A percentile compares a stretch with the other conserved stretches of the same genome.
Conservation (phyloP, 192 early-diverging fungal species). For the Phycomyces nitens region DNA sequence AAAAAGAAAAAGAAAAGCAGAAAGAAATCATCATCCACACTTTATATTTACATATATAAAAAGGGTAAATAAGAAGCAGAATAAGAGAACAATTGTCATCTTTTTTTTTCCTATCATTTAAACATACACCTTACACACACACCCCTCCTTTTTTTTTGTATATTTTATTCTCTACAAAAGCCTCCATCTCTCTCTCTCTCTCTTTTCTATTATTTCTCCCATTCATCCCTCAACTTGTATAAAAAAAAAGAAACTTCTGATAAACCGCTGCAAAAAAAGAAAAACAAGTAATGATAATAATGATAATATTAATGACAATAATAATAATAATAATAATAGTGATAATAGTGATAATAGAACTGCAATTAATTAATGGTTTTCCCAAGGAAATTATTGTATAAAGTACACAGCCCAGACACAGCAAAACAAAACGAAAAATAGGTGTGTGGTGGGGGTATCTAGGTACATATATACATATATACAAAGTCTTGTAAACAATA, state of each 20-base stretch:
- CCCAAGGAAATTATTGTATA: too few species aligned
- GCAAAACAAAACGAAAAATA: too few species aligned
- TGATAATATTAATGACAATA: background rate
- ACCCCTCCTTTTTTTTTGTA: too few species aligned
- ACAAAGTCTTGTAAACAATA: too few species aligned
- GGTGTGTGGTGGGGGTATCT: too few species aligned
- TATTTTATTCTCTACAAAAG: too few species aligned
- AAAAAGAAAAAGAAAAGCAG: conserved; percentile 3
- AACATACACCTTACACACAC: too few species aligned
- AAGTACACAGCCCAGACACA: too few species aligned
- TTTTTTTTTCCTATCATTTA: too few species aligned
- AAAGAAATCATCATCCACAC: background rate
- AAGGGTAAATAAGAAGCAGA: background rate
- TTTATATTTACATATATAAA: too few species aligned
- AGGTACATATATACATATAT: too few species aligned
- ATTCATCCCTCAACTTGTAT: background rate
- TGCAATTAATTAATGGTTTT: background rate
- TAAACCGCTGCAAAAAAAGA: background rate
- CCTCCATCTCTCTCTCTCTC: background rate
- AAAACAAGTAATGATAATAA: background rate
- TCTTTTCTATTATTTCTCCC: background rate
- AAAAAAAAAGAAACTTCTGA: background rate
- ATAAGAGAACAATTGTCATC: background rate
- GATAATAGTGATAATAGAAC: background rate
- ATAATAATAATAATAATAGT: background rate